Percentiles rank a stretch among this genome's conserved stretches.
These are phyloP conservation scores for Lasiosphaeriaceae sp. DNA, from an alignment of 495 filamentous ascomycete genomes.

Conservation along the genomic window DNA sequence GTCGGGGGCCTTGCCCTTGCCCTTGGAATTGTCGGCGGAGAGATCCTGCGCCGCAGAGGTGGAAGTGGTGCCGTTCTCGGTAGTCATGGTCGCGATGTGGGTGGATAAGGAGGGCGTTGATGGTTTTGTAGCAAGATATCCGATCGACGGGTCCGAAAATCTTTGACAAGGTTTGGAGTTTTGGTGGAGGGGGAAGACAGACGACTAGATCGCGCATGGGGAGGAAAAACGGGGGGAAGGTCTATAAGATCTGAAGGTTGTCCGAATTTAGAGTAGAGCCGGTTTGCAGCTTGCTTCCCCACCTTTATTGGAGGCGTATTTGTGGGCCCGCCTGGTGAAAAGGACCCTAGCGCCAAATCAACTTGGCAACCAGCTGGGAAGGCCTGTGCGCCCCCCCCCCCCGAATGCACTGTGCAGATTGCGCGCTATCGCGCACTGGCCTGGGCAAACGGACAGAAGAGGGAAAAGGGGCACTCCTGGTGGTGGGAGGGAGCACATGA, in stretches of 20 bases:
- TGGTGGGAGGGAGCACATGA: too few relatives aligned
- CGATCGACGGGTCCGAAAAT: background rate
- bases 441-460: too few relatives aligned
- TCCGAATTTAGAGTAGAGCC: slow-evolving; percentile 5
- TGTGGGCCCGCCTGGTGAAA: slow-evolving; percentile 13
- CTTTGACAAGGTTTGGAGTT: background rate
- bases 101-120: background rate
- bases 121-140: background rate
- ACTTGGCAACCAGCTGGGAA: slow-evolving; percentile 27
- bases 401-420: too few relatives aligned
- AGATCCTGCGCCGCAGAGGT: slow-evolving; percentile 15
- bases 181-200: background rate
- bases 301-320: slow-evolving; percentile 10
- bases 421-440: too few relatives aligned
- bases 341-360: slow-evolving; percentile 8
- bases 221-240: background rate
- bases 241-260: background rate
- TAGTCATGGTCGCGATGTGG: slow-evolving; percentile 30
- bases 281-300: slow-evolving; percentile 2
- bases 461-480: too few relatives aligned
- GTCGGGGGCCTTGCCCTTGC: slow-evolving; percentile 52
- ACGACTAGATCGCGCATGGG: background rate
- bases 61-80: slow-evolving; percentile 33
- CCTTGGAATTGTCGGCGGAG: slow-evolving; percentile 26
- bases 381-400: background rate